Evolutionary conservation across 805 yeast genomes (phyloP).

Genomic region (Candida germanica): DNA sequence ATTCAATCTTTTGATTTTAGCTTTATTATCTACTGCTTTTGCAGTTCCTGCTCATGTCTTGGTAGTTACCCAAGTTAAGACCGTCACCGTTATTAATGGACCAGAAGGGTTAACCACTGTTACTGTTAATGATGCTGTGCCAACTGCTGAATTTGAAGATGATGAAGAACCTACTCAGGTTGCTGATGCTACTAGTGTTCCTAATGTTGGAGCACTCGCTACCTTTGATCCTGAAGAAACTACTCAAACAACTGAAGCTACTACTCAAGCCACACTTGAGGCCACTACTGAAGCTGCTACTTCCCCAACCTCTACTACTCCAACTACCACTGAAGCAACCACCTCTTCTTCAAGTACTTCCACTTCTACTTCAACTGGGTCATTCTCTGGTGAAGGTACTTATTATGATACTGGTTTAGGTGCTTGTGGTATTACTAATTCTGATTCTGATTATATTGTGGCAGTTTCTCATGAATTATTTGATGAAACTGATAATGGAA

Average conservation of each 20-base stretch:
- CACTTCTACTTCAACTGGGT: constrained; percentile 11
- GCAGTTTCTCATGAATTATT: constrained; percentile 48
- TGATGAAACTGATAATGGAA: constrained; percentile 29
- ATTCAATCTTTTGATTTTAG: constrained; percentile 13
- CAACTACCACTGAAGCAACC: constrained; percentile 8
- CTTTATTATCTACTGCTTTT: constrained; percentile 17
- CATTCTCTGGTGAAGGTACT: constrained; percentile 39
- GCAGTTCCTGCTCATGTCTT: constrained; percentile 28
- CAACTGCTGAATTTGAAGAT: constrained; percentile 4
- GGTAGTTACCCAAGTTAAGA: constrained; percentile 20
- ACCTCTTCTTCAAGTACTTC: constrained; percentile 12
- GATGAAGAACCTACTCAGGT: neutral
- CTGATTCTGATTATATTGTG: constrained; percentile 48
- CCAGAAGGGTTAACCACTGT: constrained; percentile 6
- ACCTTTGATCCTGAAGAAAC: constrained; percentile 6
- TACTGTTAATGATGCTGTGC: neutral
- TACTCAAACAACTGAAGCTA: constrained; percentile 1
- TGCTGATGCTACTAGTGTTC: constrained; percentile 4
- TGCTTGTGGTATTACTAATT: constrained; percentile 51
- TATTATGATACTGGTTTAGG: constrained; percentile 47
- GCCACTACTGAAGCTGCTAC: constrained; percentile 9
- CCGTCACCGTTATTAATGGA: constrained; percentile 17
- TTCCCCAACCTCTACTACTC: constrained; percentile 9
- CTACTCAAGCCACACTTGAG: constrained; percentile 8
- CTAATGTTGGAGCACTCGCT: constrained; percentile 2